Base-by-base conservation (phyloP, 2,329 filamentous ascomycete genomes). In the Tympanopsis confertula region DNA sequence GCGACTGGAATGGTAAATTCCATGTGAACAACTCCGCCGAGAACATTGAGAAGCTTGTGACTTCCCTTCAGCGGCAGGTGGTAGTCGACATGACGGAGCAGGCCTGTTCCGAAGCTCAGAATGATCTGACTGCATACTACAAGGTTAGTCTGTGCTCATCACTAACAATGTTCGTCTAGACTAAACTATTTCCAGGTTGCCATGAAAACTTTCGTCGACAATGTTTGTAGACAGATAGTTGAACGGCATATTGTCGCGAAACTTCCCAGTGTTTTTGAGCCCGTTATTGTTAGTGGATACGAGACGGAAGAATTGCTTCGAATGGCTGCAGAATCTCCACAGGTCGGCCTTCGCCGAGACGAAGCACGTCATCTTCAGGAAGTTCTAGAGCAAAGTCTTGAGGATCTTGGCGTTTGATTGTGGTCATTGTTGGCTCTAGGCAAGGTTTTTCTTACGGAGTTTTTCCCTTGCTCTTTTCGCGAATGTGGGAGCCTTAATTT, bases 151-250 rank as follows among this genome's bases (percentile, higher is more conserved):
- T n/a, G 24, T 28, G 24, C n/a, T 10, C 24, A 10, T n/a, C 24
- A 10, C 24, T 28, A 28, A 28, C 24, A 10, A 10, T 28, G 24
- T 10, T 28, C 10, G 10, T 10, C 24, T n/a, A 10, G 24, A 10
- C 10, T n/a, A 10, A 28, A 28, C 24, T 20, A 24, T 38, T 19
- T n/a, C 5, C 20, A 51, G 50, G 50, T 53, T 13, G 40, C 42
- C 4, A 35, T 47, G 14, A 50, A 52, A 32, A 48, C 42, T 1
- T 54, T 53, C 19, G 41, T 53, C 7, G 48, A 51, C 33, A 52
- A 53, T 38, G 42, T 52, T 3, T 52, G 47, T 12, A 44, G 41
- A 2, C 50, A 52, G 20, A 45, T 48, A 2, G 41, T 53, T 18
- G 50, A 54, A 26, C 44, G 51, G 10, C 49, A 51, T 28, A 44